Evolutionary conservation across 1,284 basidiomycete species (phyloP).

Genomic region (Puccinia novopanici): DNA sequence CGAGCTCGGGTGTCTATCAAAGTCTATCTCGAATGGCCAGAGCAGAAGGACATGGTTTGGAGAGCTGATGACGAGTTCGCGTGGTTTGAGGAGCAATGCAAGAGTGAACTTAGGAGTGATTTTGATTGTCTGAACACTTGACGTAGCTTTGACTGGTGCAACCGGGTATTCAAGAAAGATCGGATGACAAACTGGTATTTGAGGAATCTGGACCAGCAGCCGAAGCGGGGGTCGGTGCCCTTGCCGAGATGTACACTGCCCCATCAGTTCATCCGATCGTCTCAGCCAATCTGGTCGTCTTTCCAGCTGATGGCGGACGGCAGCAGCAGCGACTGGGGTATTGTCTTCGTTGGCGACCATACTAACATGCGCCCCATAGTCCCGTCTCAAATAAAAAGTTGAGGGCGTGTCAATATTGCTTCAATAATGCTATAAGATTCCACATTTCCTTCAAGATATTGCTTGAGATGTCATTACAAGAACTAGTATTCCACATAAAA

Average conservation of each 20-base stretch:
- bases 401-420: constrained; percentile 29
- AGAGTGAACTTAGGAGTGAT: constrained; percentile 33
- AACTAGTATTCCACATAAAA: no score
- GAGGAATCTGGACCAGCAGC: no score
- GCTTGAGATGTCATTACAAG: not conserved
- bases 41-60: constrained; percentile 34
- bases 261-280: constrained; percentile 54
- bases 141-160: no score
- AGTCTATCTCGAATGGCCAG: constrained; percentile 6
- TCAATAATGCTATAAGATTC: constrained; percentile 23
- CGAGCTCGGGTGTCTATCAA: not conserved
- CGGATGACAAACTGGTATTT: no score
- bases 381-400: constrained; percentile 37
- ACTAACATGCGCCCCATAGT: constrained; percentile 53
- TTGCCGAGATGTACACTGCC: constrained; percentile 53
- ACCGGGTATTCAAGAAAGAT: constrained; percentile 56
- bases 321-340: constrained; percentile 26
- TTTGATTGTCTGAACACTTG: no score
- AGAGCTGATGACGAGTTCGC: constrained; percentile 36
- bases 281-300: constrained; percentile 52
- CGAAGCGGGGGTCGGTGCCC: no score
- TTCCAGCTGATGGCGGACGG: not conserved
- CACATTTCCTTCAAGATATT: constrained; percentile 15
- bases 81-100: constrained; percentile 25
- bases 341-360: constrained; percentile 29